Evolutionary conservation across 257 asterid genomes (phyloP).

Genomic region (Rubia yunnanensis): DNA sequence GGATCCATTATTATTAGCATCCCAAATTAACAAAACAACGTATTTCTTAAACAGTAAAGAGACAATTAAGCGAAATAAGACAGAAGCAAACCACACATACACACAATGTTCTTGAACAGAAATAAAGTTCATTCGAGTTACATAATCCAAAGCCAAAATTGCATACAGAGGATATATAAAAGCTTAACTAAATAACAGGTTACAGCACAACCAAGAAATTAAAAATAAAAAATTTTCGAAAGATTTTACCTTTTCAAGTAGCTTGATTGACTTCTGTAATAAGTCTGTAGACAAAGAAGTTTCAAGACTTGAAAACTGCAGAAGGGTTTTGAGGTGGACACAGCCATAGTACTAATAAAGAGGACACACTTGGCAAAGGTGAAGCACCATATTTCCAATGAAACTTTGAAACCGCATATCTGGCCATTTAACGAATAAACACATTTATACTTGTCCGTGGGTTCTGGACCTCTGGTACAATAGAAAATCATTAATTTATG

Average conservation of each 20-base stretch:
- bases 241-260: neutral
- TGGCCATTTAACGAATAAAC: neutral
- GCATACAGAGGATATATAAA: no score
- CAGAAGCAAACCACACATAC: neutral
- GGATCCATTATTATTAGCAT: neutral
- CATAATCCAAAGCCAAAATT: neutral
- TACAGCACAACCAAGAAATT: neutral
- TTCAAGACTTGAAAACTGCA: neutral
- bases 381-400: neutral
- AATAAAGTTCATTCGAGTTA: neutral
- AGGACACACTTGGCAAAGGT: constrained; percentile 7
- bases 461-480: no score
- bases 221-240: neutral
- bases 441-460: neutral
- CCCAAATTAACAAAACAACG: neutral
- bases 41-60: neutral
- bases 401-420: neutral
- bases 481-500: no score
- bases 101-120: neutral
- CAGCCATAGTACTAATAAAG: neutral
- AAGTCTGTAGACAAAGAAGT: neutral
- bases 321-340: neutral
- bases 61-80: neutral
- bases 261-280: neutral
- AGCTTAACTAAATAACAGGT: no score